Conservation (phyloP, 305 asterid genomes). For the Fraxinus albicans region DNA sequence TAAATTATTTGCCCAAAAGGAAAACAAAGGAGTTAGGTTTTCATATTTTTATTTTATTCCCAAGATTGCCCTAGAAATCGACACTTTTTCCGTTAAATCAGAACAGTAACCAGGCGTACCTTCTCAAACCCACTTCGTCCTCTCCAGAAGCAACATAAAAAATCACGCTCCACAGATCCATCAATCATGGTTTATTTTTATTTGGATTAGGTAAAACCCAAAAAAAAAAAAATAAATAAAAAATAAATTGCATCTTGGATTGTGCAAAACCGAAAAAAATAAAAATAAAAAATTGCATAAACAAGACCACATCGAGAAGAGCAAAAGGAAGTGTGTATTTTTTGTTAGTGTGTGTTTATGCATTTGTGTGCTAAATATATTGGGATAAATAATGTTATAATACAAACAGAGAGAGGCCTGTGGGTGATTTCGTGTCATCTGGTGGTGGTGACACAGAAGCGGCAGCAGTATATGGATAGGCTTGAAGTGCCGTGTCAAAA, state of each 20-base stretch:
- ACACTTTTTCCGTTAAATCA: slow-evolving; percentile 6
- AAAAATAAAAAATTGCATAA: too few relatives aligned
- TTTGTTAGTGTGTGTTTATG: neutral
- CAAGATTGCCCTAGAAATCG: neutral
- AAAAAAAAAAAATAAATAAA: too few relatives aligned
- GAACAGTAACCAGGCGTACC: slow-evolving; percentile 20
- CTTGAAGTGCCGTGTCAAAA: neutral
- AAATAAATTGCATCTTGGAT: too few relatives aligned
- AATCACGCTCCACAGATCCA: neutral
- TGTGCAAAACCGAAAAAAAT: neutral
- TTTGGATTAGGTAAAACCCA: neutral
- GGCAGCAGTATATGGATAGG: neutral
- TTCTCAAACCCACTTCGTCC: slow-evolving; percentile 9
- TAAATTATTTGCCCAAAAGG: neutral
- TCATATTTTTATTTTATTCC: neutral
- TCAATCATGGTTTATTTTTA: neutral
- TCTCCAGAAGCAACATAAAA: slow-evolving; percentile 16
- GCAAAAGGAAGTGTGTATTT: neutral
- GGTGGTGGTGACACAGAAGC: neutral
- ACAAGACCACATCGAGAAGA: neutral
- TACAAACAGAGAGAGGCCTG: neutral
- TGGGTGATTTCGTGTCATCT: neutral
- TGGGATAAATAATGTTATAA: neutral
- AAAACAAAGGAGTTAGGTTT: neutral
- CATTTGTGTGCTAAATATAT: neutral